Evolutionary conservation across 2,329 filamentous ascomycete species (phyloP).

Genomic region (Trichoderma semiorbis): DNA sequence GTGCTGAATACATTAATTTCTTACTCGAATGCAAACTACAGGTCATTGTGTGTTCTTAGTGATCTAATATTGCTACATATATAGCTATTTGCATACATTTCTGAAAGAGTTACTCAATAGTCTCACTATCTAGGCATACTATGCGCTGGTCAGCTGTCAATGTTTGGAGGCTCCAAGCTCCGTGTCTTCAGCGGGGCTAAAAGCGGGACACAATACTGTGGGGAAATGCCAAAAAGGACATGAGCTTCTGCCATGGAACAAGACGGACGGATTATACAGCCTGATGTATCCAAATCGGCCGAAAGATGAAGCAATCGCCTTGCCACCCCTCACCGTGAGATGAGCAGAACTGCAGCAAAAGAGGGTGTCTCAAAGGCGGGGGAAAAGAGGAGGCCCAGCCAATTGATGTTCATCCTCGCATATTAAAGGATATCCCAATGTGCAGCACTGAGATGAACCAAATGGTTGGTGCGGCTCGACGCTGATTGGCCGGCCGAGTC

Average conservation of each 20-base stretch:
- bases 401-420: neutral
- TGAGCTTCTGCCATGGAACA: neutral
- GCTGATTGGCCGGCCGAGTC: neutral
- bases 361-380: neutral
- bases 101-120: neutral
- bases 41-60: neutral
- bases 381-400: neutral
- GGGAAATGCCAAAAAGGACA: neutral
- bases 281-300: neutral
- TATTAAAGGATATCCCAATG: neutral
- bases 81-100: neutral
- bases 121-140: no score
- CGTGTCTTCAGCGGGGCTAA: neutral
- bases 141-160: neutral
- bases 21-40: neutral
- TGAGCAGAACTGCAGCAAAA: neutral
- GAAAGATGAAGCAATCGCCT: neutral
- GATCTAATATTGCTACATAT: accelerated
- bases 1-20: neutral
- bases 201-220: neutral
- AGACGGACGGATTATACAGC: neutral
- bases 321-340: neutral
- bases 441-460: neutral
- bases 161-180: neutral
- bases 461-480: neutral